These are phyloP conservation scores for Coemansia sp. DNA, from an alignment of 192 early-diverging fungal species.

Conservation along the genomic window DNA sequence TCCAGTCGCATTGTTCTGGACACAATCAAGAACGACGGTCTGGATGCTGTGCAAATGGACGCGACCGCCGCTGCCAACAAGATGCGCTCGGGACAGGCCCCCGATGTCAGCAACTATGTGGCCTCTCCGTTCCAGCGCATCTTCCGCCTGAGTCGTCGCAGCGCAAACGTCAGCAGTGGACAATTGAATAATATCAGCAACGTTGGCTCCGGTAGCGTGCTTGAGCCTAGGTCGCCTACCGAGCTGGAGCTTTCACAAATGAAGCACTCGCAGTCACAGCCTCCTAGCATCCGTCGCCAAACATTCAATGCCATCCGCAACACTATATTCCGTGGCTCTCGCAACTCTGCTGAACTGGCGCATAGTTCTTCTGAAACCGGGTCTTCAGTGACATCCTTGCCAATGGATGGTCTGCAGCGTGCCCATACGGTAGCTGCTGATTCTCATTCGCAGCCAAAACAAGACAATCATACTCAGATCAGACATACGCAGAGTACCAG, in stretches of 20 bases:
- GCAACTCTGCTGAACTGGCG: neutral
- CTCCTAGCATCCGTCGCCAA: conserved; percentile 12
- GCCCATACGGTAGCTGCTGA: neutral
- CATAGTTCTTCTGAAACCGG: neutral
- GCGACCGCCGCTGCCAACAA: conserved; percentile 46
- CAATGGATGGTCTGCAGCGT: neutral
- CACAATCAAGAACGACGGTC: conserved; percentile 51
- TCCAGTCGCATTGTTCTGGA: conserved; percentile 61
- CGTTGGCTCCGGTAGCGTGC: neutral
- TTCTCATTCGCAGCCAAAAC: neutral
- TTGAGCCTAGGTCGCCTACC: neutral
- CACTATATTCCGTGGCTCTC: conserved; percentile 14
- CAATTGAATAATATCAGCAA: neutral
- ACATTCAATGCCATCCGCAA: conserved; percentile 25
- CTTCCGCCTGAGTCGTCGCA: conserved; percentile 28
- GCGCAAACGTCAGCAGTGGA: neutral
- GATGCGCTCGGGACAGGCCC: conserved; percentile 18
- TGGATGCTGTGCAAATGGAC: conserved; percentile 54
- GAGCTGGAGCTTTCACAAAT: neutral
- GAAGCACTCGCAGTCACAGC: neutral
- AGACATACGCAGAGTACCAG: neutral
- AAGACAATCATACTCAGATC: neutral
- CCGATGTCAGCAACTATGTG: conserved; percentile 42
- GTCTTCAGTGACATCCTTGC: neutral
- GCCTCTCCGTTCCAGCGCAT: conserved; percentile 51